These are phyloP conservation scores for Pichia exigua DNA, from an alignment of 805 yeast genomes.

Conservation along the genomic window DNA sequence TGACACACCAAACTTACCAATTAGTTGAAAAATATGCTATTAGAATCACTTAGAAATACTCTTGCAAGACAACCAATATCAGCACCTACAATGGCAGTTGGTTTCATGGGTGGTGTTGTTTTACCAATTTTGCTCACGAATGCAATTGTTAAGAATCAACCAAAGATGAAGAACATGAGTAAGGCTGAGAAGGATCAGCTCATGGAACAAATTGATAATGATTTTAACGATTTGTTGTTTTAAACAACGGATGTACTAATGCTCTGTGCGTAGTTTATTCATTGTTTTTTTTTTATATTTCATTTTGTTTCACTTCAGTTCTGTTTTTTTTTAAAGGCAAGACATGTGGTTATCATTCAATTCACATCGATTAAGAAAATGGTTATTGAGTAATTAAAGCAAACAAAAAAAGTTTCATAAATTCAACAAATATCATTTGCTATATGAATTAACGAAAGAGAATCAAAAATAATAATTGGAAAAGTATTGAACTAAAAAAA, in stretches of 20 bases:
- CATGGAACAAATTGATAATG: background rate
- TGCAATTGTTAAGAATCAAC: conserved; percentile 7
- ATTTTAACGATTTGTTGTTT: background rate
- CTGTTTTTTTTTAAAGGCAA: background rate
- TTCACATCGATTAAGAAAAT: background rate
- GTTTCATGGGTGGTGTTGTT: conserved; percentile 15
- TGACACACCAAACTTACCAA: background rate
- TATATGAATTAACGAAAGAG: too few species aligned
- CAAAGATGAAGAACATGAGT: background rate
- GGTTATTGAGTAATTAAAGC: too few species aligned
- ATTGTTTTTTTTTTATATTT: background rate
- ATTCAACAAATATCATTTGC: too few species aligned
- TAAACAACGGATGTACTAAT: background rate
- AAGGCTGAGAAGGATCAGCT: background rate
- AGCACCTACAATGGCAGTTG: conserved; percentile 13
- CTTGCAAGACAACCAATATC: conserved; percentile 5
- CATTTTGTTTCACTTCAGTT: background rate
- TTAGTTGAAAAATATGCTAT: background rate
- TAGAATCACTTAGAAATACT: background rate
- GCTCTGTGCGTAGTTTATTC: background rate
- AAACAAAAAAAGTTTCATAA: too few species aligned
- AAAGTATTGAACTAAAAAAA: too few species aligned
- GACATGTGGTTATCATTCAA: background rate
- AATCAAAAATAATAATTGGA: too few species aligned
- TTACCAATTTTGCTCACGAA: conserved; percentile 13